Base-by-base conservation (phyloP, 2,329 filamentous ascomycete genomes). In the Fusarium sterilihyphosum region DNA sequence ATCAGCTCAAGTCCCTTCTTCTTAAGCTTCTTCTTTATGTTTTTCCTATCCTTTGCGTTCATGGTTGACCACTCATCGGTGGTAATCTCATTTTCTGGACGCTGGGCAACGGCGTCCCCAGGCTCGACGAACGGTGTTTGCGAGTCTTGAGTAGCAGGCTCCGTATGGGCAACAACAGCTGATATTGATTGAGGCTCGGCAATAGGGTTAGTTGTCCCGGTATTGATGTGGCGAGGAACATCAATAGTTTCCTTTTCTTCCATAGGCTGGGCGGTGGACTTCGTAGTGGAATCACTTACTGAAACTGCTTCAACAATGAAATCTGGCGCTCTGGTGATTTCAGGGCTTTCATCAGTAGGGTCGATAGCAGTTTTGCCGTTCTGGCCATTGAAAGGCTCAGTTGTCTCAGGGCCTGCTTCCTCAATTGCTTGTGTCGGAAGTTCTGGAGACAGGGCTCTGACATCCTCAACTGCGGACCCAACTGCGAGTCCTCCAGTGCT, bases 1-100 rank as follows among this genome's bases (percentile, higher is more conserved):
- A 78, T 62, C 4, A 52, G 43, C 26, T 78, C 76, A 1, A 77
- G 56, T 14, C 71, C 75, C 71, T 69, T 73, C 58, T 77, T 78
- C 61, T 65, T 76, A 14, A 78, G 74, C 24, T 70, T 73, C 49
- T 76, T 78, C 43, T 64, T 78, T 58, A 78, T 71, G 56, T 73
- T 73, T 71, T 76, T 78, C 52, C 68, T 78, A 5, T 78, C 76
- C 63, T 77, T 78, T 31, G 44, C 58, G 31, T 38, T 62, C 29
- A 78, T 65, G 20, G 41, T 71, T 11, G 64, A 50, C 76, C 76
- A 78, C n/a, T 71, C 73, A 53, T 78, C 68, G 3, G 61, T 69
- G 8, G 73, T 76, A 24, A 74, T 75, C 50, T 76, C 73, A n/a
- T 78, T 74, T 37, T 76, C 76, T 33, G 63, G 69, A 26, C 72